These are phyloP conservation scores for Populus nigra DNA, from an alignment of 345 rosid species.

Conservation along the genomic window DNA sequence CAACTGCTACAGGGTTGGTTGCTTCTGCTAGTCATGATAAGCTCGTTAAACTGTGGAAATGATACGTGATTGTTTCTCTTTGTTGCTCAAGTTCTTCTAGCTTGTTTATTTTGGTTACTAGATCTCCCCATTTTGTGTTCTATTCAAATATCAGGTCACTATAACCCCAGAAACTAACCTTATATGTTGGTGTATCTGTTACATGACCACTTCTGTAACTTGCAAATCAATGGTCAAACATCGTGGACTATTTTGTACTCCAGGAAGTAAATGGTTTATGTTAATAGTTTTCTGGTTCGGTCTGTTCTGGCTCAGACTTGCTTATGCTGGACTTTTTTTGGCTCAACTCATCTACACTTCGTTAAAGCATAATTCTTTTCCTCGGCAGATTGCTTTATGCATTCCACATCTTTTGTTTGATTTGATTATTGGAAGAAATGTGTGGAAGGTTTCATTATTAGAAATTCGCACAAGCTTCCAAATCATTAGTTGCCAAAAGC, in stretches of 20 bases:
- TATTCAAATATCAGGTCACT: constrained; percentile 7
- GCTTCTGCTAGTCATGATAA: constrained; percentile 97
- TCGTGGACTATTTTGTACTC: not conserved
- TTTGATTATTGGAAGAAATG: not conserved
- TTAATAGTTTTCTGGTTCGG: not conserved
- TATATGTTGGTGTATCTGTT: constrained; percentile 18
- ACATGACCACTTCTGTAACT: constrained; percentile 6
- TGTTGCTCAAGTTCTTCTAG: constrained; percentile 11
- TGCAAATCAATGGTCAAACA: constrained; percentile 6
- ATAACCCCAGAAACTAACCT: constrained; percentile 27
- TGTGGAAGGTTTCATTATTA: not conserved
- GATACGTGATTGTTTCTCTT: constrained; percentile 2
- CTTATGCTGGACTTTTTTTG: not conserved
- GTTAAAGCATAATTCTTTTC: not conserved
- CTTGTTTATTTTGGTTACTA: constrained; percentile 8
- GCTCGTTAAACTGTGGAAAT: constrained; percentile 89
- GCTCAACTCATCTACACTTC: not conserved
- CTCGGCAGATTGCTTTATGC: not conserved
- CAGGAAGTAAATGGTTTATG: not conserved
- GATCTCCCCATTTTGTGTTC: constrained; percentile 9
- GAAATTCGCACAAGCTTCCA: not conserved
- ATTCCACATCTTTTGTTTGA: not conserved
- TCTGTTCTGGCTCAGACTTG: not conserved
- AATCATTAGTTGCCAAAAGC: not conserved
- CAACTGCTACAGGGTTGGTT: constrained; percentile 67